Evolutionary conservation across 192 early-diverging fungal species (phyloP).

Genomic region (Coemansia sp.): DNA sequence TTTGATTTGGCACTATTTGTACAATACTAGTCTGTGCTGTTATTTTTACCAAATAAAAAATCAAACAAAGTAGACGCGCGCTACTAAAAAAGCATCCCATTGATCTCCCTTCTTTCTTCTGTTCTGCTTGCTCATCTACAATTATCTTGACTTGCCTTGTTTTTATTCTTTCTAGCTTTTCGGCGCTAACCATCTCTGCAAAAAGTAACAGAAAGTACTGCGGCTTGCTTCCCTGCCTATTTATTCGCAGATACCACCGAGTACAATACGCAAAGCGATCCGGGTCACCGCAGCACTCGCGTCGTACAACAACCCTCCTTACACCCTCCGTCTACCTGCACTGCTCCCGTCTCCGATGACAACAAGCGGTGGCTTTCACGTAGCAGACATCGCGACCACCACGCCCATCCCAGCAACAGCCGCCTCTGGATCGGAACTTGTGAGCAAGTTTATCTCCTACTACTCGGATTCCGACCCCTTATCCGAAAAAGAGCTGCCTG

Average conservation of each 20-base stretch:
- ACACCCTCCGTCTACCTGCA: constrained; percentile 2
- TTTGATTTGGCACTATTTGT: not conserved
- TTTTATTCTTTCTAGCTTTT: not conserved
- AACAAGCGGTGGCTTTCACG: constrained; percentile 22
- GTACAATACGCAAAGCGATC: not conserved
- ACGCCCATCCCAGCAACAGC: constrained; percentile 12
- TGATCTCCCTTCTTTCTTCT: not conserved
- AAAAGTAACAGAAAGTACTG: not conserved
- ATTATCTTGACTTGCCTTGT: no score
- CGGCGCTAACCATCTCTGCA: not conserved
- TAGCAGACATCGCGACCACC: constrained; percentile 15
- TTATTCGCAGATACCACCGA: not conserved
- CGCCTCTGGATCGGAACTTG: constrained; percentile 30
- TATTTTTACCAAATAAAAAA: not conserved
- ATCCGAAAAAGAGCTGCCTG: constrained; percentile 17
- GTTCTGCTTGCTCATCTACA: not conserved
- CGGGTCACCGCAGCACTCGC: no score
- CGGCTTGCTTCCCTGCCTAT: not conserved
- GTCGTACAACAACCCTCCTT: not conserved
- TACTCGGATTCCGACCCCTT: constrained; percentile 25
- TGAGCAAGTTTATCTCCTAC: constrained; percentile 41
- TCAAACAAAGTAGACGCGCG: not conserved
- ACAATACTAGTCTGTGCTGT: not conserved
- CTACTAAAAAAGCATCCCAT: not conserved
- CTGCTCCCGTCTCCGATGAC: constrained; percentile 26